These are phyloP conservation scores for Starmerella tilneyi DNA, from an alignment of 805 yeast species.

Conservation along the genomic window DNA sequence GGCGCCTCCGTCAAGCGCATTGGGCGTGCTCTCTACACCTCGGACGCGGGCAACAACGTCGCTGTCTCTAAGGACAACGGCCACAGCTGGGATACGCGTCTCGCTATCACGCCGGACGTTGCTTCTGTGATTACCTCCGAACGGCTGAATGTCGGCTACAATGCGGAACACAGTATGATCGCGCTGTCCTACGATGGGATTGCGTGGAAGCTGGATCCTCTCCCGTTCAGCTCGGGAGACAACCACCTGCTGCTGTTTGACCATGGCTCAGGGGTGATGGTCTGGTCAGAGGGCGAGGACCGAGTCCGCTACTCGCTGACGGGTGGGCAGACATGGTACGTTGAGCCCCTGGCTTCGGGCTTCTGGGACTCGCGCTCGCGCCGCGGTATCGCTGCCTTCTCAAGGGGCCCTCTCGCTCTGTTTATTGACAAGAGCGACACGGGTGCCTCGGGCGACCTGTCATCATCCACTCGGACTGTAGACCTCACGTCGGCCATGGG, in stretches of 20 bases:
- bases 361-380: not conserved
- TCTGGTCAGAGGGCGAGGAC: not conserved
- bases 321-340: not conserved
- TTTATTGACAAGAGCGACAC: not conserved
- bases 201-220: not conserved
- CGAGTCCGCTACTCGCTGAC: not conserved
- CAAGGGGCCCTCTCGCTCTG: not conserved
- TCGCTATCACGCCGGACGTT: not conserved
- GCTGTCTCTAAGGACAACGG: constrained; percentile 5
- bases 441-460: not conserved
- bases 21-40: not conserved
- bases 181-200: constrained; percentile 1
- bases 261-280: not conserved
- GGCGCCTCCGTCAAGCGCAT: constrained; percentile 1
- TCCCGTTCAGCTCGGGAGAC: not conserved
- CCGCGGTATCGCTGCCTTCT: not conserved
- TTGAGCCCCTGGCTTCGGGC: not conserved
- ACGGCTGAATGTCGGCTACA: constrained; percentile 1
- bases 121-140: not conserved
- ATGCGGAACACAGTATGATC: not conserved
- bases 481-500: not conserved
- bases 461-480: not conserved
- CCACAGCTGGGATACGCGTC: not conserved
- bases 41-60: not conserved
- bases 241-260: not conserved